Percentiles rank a stretch among this genome's conserved stretches.
These are phyloP conservation scores for Francoa sonchifolia DNA, from an alignment of 441 rosid species.

Conservation along the genomic window DNA sequence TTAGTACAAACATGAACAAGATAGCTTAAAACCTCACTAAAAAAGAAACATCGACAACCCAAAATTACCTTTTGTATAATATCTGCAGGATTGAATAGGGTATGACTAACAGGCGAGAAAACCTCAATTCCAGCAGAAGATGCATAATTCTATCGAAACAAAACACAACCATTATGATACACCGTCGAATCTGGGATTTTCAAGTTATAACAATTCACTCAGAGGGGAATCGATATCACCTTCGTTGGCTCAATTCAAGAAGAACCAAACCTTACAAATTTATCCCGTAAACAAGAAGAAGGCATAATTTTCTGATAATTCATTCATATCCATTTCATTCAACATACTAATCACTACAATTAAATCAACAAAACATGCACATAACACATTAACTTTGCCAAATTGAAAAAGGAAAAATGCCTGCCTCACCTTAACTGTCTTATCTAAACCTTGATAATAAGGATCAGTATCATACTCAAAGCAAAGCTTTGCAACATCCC, in stretches of 20 bases:
- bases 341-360: too few relatives aligned
- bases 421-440: conserved; percentile 46
- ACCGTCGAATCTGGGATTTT: too few relatives aligned
- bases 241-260: too few relatives aligned
- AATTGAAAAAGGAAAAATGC: neutral
- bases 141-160: conserved; percentile 40
- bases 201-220: too few relatives aligned
- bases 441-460: conserved; percentile 66
- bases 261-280: too few relatives aligned
- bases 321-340: too few relatives aligned
- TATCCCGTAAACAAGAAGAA: too few relatives aligned
- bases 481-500: conserved; percentile 72
- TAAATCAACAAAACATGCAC: neutral
- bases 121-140: conserved; percentile 57
- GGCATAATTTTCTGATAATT: too few relatives aligned
- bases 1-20: conserved; percentile 8
- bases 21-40: neutral
- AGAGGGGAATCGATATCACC: too few relatives aligned
- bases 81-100: conserved; percentile 66
- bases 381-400: neutral
- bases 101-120: conserved; percentile 83
- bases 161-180: too few relatives aligned
- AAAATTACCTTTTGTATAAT: conserved; percentile 48
- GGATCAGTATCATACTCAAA: conserved; percentile 83
- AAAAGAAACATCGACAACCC: neutral